These are phyloP conservation scores for Ganoderma meredithae DNA, from an alignment of 1,284 basidiomycete genomes.

Conservation along the genomic window DNA sequence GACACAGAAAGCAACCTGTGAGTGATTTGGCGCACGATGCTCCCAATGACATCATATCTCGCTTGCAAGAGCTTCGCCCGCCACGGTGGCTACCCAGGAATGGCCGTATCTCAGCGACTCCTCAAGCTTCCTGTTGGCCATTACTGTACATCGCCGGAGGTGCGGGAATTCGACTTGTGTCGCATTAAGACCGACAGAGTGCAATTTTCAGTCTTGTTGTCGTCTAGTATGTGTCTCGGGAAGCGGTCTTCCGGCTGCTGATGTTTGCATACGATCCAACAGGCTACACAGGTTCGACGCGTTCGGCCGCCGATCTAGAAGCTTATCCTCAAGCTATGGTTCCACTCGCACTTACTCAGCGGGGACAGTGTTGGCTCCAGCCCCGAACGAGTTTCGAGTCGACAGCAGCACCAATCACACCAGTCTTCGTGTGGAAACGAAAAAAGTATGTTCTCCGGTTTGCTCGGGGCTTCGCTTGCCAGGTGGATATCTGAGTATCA, in stretches of 20 bases:
- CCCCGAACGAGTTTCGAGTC: background rate
- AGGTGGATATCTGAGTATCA: background rate
- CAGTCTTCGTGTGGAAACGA: background rate
- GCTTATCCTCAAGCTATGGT: background rate
- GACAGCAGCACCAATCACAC: conserved; percentile 5
- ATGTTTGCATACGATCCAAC: background rate
- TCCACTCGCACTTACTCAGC: background rate
- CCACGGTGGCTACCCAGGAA: background rate
- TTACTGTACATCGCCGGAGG: background rate
- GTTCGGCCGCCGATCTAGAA: background rate
- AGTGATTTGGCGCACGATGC: background rate
- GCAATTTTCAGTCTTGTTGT: background rate
- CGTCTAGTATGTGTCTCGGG: background rate
- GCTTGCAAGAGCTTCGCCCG: background rate
- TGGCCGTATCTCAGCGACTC: background rate
- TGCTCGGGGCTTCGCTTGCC: background rate
- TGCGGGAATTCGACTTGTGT: background rate
- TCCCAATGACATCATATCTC: background rate
- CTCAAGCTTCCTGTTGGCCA: background rate
- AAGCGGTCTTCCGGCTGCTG: background rate
- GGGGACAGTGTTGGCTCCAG: background rate
- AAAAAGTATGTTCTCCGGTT: background rate
- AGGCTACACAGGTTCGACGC: background rate
- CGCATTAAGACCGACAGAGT: background rate
- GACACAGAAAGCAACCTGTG: background rate